Base-by-base conservation (phyloP, 805 yeast species). In the Candida germanica region DNA sequence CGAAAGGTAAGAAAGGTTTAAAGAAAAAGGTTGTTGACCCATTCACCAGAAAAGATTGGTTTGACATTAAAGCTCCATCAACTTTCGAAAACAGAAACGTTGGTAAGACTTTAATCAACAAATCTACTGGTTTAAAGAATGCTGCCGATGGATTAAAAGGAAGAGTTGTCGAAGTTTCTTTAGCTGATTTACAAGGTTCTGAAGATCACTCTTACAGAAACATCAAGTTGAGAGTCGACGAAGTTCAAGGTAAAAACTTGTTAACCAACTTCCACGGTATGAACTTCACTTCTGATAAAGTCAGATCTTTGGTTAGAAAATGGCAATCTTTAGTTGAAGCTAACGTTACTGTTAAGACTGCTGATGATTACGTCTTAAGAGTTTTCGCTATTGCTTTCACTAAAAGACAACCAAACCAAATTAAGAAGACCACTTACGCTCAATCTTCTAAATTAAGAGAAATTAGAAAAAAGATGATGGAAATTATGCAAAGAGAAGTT, bases 1-100 rank as follows among this genome's bases (percentile, higher is more conserved):
- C 82, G 69, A 75, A 76, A 69, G 91, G 93, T 66, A 83, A 84
- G 87, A 91, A 91, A 77, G 97, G 98, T 66, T 77, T 87, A 73
- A 91, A 91, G 95, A 93, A 91, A 95, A 91, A 83, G 83, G 93
- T 86, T 68, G 95, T 88, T 58, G 98, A 91, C 80, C 98, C 98
- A 68, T 91, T 91, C 93, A 79, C 96, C 83, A 88, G 89, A 75
- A 91, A 91, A 78, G 98, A 89, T 63, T 91, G 98, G 98, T 89
- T 77, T 73, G 95, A 86, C 73, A 87, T 89, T 76, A 88, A 89
- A 79, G 98, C 98, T 54, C 98, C 98, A 66, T 83, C 97, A 61
- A 88, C 96, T 60, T 91, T 89, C 64, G 97, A 89, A 75, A 87
- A 87, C 85, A 89, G 96, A 77, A 87, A 86, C 63, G 97, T 88